phyloP scores from a whole-genome alignment of 2,329 filamentous ascomycete genomes.

The Coniochaeta pulveracea region DNA sequence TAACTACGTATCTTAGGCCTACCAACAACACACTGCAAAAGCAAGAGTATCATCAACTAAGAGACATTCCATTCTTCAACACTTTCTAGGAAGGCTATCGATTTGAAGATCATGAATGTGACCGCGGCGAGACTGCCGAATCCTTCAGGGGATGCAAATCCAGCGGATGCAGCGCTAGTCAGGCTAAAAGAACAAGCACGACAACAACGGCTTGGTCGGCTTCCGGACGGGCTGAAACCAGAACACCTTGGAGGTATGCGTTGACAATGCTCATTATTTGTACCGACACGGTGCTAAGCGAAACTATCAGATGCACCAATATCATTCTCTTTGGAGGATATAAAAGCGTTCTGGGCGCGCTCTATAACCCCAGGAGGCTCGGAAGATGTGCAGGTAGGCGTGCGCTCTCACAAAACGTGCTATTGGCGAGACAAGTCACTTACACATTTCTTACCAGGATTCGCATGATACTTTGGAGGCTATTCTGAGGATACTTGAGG shows the following conservation, averaged over 20 bases:
- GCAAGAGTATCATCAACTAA: too few species aligned
- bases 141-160: background rate
- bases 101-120: too few species aligned
- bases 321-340: conserved; percentile 7
- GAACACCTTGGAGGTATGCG: too few species aligned
- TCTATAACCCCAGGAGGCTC: background rate
- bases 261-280: background rate
- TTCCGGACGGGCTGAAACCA: too few species aligned
- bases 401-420: background rate
- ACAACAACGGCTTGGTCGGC: background rate
- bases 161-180: background rate
- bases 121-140: too few species aligned
- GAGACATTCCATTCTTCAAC: too few species aligned
- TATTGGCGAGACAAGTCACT: conserved; percentile 1
- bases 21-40: too few species aligned
- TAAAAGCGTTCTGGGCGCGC: too few species aligned
- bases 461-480: background rate
- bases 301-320: conserved; percentile 4
- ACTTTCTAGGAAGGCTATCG: too few species aligned
- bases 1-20: too few species aligned
- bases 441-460: background rate
- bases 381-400: background rate
- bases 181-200: background rate
- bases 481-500: background rate
- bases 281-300: background rate